Evolutionary conservation across 331 rosid genomes (phyloP).

Genomic region (Arachis monticola): DNA sequence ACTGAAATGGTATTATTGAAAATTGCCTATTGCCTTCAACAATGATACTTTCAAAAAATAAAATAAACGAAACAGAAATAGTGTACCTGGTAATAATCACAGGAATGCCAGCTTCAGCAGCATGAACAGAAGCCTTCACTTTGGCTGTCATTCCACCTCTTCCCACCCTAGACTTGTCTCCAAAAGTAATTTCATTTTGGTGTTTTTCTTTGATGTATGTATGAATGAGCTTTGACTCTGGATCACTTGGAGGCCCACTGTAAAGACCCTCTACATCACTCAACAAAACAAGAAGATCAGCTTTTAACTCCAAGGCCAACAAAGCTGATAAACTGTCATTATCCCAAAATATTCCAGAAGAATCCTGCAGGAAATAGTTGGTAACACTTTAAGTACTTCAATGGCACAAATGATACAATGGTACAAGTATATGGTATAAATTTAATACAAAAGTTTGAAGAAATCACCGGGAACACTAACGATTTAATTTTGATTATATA

Average conservation of each 20-base stretch:
- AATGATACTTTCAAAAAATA: slow-evolving; percentile 23
- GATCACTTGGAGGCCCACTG: slow-evolving; percentile 98
- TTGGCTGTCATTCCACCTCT: slow-evolving; percentile 99
- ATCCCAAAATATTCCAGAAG: slow-evolving; percentile 99
- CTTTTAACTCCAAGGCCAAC: slow-evolving; percentile 92
- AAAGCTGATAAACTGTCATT: slow-evolving; percentile 99
- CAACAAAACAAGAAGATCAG: slow-evolving; percentile 94
- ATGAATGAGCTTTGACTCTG: slow-evolving; percentile 85
- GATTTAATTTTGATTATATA: background rate
- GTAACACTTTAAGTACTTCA: slow-evolving; percentile 15
- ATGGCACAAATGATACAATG: background rate
- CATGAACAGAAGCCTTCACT: slow-evolving; percentile 93
- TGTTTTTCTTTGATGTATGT: slow-evolving; percentile 90
- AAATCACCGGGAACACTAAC: slow-evolving; percentile 26
- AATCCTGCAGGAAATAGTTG: slow-evolving; percentile 63
- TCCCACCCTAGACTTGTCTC: slow-evolving; percentile 98
- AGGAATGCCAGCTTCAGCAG: slow-evolving; percentile 92
- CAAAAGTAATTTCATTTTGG: slow-evolving; percentile 92
- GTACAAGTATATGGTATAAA: background rate
- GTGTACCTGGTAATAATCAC: slow-evolving; percentile 90
- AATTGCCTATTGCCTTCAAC: slow-evolving; percentile 9
- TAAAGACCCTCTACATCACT: slow-evolving; percentile 97
- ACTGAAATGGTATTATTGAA: background rate
- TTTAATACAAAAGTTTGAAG: slow-evolving; percentile 13
- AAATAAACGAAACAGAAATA: slow-evolving; percentile 23